Evolutionary conservation across 2,329 filamentous ascomycete species (phyloP), one percentile per base, ranked within the genome.

Genomic region (Talaromyces verruculosus): DNA sequence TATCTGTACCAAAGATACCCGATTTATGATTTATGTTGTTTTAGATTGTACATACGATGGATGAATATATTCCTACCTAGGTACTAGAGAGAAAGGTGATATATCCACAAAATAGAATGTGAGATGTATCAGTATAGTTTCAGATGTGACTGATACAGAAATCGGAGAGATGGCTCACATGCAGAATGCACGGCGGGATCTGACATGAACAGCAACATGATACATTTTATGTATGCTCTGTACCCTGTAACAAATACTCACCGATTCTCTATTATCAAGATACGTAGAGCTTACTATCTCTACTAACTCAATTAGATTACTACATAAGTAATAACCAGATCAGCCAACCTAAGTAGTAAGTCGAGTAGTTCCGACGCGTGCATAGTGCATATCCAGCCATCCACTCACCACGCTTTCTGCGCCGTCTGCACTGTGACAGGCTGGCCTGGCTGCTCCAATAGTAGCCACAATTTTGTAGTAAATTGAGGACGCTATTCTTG

Each of bases 131-230:
- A 61, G 43, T 28, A 37, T 37, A 39, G 60, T 62, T 53, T 53
- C 60, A 53, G 60, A 53, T 37, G 60, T 51, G 43, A 51, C 28
- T 62, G 60, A 51, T 62, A 51, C n/a, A 15, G 22, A n/a, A 33
- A 8, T 22, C 15, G 25, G 25, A 45, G 33, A 22, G 55, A 58
- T 39, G 22, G 33, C 55, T 58, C 55, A 58, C 55, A 39, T 58
- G n/a, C 53, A 19, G 53, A 33, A 37, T 35, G 33, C 53, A 15
- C 3, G 33, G 19, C 25, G 11, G 33, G 19, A 37, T 39, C 53
- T 57, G 49, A 53, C 28, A n/a, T 33, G 49, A 39, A n/a, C 49
- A 53, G 13, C 13, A 33, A 55, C 51, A 53, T 55, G 51, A 35
- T 53, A 53, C 49, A 33, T 53, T 53, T 28, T 33, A 7, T 55